Evolutionary conservation across 1,284 basidiomycete species (phyloP), one percentile per base, ranked within the genome.

Genomic region (Earliella scabrosa): DNA sequence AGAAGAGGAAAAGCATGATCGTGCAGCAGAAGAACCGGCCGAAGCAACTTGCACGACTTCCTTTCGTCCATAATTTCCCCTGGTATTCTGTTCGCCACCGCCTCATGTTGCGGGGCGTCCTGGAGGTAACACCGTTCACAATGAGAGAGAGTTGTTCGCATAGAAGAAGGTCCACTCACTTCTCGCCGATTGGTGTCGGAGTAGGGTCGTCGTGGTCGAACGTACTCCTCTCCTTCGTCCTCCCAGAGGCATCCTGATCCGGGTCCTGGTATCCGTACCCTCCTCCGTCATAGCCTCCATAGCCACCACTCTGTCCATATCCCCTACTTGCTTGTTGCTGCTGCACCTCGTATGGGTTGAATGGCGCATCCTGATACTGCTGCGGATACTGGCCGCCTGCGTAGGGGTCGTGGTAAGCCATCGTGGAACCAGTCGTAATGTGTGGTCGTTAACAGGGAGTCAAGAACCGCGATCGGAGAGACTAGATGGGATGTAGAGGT

Each of bases 21-120:
- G 85, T 83, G 71, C 89, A 92, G 66, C 86, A 88, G 68, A 81
- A 87, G 69, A 90, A 86, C 58, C 89, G 71, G 45, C 86, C 83
- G 35, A 82, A 71, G 66, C 85, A 87, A 31, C 80, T 70, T 38
- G 73, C 77, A 56, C 83, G 72, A 45, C 83, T 74, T 21, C 88
- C 65, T 74, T 77, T 84, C 4, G 81, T 83, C 88, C 88, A 90
- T 50, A 89, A 65, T 59, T 79, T 79, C 7, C 83, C 82, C 63
- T 82, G 80, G 57, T 80, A 73, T 36, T 85, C 82, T 54, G 77
- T 72, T 49, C 87, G 76, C 75, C 87, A 90, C 56, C 74, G 45
- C 52, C 66, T 57, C 59, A 71, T 34, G 18, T 65, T 66, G 10
- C 59, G 38, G 10, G 68, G 61, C 4, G 66, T 68, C 63, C 68